A percentile compares a stretch with the other conserved stretches of the same genome.
phyloP scores from a whole-genome alignment of 2,329 filamentous ascomycete genomes.

The Fusarium ambrosium region DNA sequence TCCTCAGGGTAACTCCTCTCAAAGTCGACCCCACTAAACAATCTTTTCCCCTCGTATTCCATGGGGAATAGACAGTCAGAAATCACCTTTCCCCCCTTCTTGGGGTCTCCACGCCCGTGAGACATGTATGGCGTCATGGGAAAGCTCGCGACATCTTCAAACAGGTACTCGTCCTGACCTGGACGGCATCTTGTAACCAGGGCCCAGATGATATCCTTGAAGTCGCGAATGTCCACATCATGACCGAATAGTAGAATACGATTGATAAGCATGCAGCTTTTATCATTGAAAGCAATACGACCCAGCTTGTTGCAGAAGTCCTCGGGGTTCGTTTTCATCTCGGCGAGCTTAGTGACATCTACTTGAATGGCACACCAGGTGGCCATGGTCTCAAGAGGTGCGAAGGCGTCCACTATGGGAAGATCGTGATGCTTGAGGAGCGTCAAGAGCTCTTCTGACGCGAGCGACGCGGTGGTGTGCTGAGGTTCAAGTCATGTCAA shows the following conservation, averaged over 20 bases:
- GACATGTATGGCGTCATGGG: constrained; percentile 62
- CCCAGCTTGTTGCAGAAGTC: constrained; percentile 29
- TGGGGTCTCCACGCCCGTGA: constrained; percentile 52
- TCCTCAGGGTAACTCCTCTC: constrained; percentile 51
- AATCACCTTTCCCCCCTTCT: constrained; percentile 60
- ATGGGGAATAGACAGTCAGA: constrained; percentile 58
- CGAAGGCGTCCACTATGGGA: constrained; percentile 58
- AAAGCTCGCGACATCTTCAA: constrained; percentile 58
- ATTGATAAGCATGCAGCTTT: constrained; percentile 58
- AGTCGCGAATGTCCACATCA: constrained; percentile 62
- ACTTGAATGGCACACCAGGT: constrained; percentile 67
- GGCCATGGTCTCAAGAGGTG: constrained; percentile 61
- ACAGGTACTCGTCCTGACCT: constrained; percentile 58
- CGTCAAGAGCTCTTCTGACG: constrained; percentile 4
- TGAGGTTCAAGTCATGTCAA: neutral
- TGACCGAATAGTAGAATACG: constrained; percentile 61
- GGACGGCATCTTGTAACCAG: constrained; percentile 63
- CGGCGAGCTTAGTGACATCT: constrained; percentile 68
- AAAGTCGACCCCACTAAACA: constrained; percentile 50
- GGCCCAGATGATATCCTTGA: constrained; percentile 63
- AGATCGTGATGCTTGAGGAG: constrained; percentile 47
- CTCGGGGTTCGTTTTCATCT: constrained; percentile 35
- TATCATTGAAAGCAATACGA: constrained; percentile 15
- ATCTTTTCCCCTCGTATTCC: constrained; percentile 56
- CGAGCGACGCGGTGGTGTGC: constrained; percentile 12